phyloP scores from a whole-genome alignment of 257 asterid species.

The Henckelia pumila region DNA sequence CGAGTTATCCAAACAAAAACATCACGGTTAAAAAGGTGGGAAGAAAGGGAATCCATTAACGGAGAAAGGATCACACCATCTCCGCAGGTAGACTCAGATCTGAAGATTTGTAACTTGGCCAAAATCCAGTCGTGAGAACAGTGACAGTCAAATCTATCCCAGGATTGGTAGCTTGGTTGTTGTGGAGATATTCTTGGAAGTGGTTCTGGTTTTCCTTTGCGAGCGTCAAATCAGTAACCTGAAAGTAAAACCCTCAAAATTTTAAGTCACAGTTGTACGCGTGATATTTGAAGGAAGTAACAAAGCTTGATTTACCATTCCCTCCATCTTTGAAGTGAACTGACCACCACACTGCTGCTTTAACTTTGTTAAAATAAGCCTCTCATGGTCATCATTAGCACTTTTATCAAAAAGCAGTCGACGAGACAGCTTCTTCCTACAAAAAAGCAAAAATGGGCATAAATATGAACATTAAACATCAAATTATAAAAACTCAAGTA shows the following conservation, averaged over 20 bases:
- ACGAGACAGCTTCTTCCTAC: constrained; percentile 58
- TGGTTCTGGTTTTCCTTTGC: constrained; percentile 44
- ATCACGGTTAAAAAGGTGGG: background rate
- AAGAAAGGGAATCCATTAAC: constrained; percentile 1
- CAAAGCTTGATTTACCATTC: constrained; percentile 40
- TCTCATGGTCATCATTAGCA: constrained; percentile 51
- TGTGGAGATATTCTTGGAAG: constrained; percentile 42
- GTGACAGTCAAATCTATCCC: constrained; percentile 51
- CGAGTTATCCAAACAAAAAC: background rate
- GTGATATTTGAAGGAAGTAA: constrained; percentile 8
- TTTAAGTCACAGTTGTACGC: background rate
- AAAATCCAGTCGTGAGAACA: constrained; percentile 56
- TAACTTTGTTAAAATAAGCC: constrained; percentile 43
- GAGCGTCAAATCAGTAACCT: constrained; percentile 56
- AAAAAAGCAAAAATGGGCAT: constrained; percentile 2
- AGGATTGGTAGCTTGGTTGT: constrained; percentile 30
- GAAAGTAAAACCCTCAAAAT: background rate
- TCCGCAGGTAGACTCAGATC: constrained; percentile 57
- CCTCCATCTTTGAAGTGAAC: constrained; percentile 67
- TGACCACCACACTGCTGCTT: constrained; percentile 58
- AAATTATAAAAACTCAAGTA: constrained; percentile 8
- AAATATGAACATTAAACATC: constrained; percentile 2
- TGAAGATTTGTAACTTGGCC: constrained; percentile 62
- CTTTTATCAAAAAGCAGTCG: constrained; percentile 51
- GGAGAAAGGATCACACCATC: constrained; percentile 37